phyloP scores from a whole-genome alignment of 345 rosid species.

The Citropsis articulata region DNA sequence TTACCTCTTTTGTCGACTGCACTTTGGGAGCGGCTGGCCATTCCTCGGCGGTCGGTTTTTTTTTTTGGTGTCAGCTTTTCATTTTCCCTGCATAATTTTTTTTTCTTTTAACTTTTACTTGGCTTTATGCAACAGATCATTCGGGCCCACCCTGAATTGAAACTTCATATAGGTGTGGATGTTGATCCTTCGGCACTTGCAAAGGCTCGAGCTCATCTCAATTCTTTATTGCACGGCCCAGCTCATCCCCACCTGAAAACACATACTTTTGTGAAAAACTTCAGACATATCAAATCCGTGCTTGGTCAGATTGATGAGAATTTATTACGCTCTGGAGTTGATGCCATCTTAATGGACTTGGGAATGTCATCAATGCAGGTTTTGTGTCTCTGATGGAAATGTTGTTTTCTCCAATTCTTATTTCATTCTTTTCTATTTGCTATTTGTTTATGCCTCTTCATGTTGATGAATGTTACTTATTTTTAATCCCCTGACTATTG shows the following conservation, averaged over 20 bases:
- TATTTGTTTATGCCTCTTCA: too few relatives aligned
- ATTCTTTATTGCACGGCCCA: constrained; percentile 25
- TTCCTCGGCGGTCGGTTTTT: constrained; percentile 63
- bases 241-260: constrained; percentile 44
- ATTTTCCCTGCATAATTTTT: background rate
- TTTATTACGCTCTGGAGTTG: constrained; percentile 50
- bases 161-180: constrained; percentile 74
- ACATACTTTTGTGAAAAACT: constrained; percentile 52
- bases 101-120: background rate
- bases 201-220: constrained; percentile 48
- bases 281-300: constrained; percentile 50
- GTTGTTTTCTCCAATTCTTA: background rate
- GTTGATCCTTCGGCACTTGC: constrained; percentile 81
- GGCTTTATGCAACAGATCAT: constrained; percentile 47
- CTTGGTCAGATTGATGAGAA: constrained; percentile 42
- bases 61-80: background rate
- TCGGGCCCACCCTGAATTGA: constrained; percentile 60
- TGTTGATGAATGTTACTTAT: too few relatives aligned
- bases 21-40: constrained; percentile 96
- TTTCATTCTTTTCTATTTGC: background rate
- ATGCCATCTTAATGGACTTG: constrained; percentile 91
- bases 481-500: background rate
- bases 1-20: constrained; percentile 76
- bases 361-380: constrained; percentile 99
- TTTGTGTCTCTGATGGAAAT: background rate